Base-by-base conservation (phyloP, 2,329 filamentous ascomycete genomes). In the Colletotrichum sp. region DNA sequence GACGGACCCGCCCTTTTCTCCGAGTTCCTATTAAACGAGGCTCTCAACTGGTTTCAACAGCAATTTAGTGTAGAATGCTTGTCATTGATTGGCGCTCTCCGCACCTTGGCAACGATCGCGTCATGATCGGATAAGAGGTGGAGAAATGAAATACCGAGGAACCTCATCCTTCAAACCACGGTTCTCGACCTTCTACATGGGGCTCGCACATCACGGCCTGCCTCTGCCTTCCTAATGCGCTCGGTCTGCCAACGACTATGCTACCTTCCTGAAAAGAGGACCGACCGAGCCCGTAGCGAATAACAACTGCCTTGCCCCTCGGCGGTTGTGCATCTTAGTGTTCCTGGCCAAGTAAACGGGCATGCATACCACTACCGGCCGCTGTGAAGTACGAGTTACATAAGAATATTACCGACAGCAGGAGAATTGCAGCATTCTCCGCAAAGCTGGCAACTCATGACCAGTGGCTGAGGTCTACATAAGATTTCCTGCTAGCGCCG, bases 261-360 rank as follows among this genome's bases (percentile, higher is more conserved):
- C 64, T 76, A 76, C 70, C 71, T 72, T 72, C 72, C 70, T 21
- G 28, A 74, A 74, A n/a, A 24, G 60, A 55, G 32, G 32, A 15
- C 71, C 71, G 28, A 66, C 57, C 65, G 36, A 60, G 48, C 10
- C 21, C 8, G 38, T 26, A 18, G 70, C 32, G 55, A 67, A 60
- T 74, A 21, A 32, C 16, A 26, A 21, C 21, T 16, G 38, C 52
- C 28, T 52, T 8, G 65, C 71, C 21, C 58, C 58, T 48, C 43
- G 55, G 21, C 10, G 43, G 55, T 24, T 52, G 24, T 57, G 16
- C 26, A 55, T 43, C 18, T 32, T 9, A 9, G 55, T 38, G 32
- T 57, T n/a, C 43, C n/a, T 21, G 10, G 28, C 57, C n/a, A 26
- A 6, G 10, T 16, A 24, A 18, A 55, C 34, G 8, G 21, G n/a